A percentile compares a stretch with the other conserved stretches of the same genome.
Conservation (phyloP, 208 protist genomes). For the Trypanosoma scelopori region DNA sequence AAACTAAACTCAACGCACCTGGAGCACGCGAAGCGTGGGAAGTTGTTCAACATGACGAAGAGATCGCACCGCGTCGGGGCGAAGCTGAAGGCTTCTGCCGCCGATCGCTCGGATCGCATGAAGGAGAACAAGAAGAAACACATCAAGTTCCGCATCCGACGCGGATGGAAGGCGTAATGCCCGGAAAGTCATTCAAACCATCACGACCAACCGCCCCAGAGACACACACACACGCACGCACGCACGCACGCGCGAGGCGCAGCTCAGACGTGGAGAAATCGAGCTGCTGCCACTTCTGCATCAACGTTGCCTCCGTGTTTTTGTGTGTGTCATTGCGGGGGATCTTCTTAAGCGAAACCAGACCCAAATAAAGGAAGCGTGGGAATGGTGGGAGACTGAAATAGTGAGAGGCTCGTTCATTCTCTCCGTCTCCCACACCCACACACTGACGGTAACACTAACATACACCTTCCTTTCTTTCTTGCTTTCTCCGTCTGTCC, state of each 20-base stretch:
- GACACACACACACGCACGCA: background rate
- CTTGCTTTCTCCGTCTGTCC: too few relatives aligned
- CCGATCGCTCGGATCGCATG: slow-evolving; percentile 56
- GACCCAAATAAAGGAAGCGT: too few relatives aligned
- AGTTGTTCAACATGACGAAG: slow-evolving; percentile 92
- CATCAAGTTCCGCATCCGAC: slow-evolving; percentile 92
- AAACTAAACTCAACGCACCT: slow-evolving; percentile 87
- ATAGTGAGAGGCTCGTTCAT: background rate
- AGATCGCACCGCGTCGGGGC: slow-evolving; percentile 80
- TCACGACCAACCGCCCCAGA: too few relatives aligned
- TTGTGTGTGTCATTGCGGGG: too few relatives aligned
- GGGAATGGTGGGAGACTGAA: too few relatives aligned
- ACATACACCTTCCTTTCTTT: too few relatives aligned
- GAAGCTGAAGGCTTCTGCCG: slow-evolving; percentile 83
- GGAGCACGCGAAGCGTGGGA: slow-evolving; percentile 87
- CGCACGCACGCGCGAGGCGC: background rate
- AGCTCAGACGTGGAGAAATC: background rate
- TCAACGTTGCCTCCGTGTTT: too few relatives aligned
- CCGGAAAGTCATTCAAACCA: background rate
- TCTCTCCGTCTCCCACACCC: background rate
- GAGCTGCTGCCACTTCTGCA: too few relatives aligned
- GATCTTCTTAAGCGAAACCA: too few relatives aligned
- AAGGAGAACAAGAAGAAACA: slow-evolving; percentile 94
- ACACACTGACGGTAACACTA: too few relatives aligned
- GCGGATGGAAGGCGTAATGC: slow-evolving; percentile 86